Evolutionary conservation across 768 basidiomycete species (phyloP), one percentile per base, ranked within the genome.

Genomic region (Tylopilus vinaceipallidus): DNA sequence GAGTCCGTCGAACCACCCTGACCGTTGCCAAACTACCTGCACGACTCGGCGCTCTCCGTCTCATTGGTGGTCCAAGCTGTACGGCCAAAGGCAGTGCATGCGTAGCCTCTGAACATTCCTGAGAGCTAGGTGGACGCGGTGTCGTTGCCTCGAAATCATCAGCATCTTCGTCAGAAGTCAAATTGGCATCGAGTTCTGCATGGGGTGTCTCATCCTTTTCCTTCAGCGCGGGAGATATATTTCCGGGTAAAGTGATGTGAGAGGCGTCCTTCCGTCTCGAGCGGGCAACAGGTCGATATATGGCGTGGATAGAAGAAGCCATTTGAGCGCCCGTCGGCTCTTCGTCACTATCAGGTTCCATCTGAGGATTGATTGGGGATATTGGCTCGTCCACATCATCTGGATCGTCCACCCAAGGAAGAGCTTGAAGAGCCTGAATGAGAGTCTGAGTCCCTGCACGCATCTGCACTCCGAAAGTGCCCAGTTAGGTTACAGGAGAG

Each of bases 251-350:
- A 20, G 39, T 48, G 23, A 57, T 56, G 16, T 47, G 57, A 17
- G 62, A 56, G 5, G 56, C 45, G 27, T 70, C 72, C 22, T 58
- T 65, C 37, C 79, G 75, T 47, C 79, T 79, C 7, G 80, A 83
- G 24, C 84, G 83, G 6, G 87, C 87, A 24, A 91, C 67, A 19
- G 91, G 91, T 19, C 89, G 82, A 63, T 93, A 82, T 43, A 94
- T 91, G 33, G 91, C 81, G 62, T 93, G 91, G 36, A 93, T 91
- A 11, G 91, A 93, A 22, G 91, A 93, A 2, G 91, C 82, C 46
- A 92, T 69, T 33, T 73, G 77, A 45, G 63, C 71, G 51, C 61
- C 76, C 26, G 44, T 38, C 26, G 36, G 54, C 22, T 83, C 87
- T 26, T 88, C 88, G 41, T 86, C 87, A 52, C 84, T 85, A 40